These are phyloP conservation scores for Closterium sp. DNA, from an alignment of 139 green algal species.

Conservation along the genomic window DNA sequence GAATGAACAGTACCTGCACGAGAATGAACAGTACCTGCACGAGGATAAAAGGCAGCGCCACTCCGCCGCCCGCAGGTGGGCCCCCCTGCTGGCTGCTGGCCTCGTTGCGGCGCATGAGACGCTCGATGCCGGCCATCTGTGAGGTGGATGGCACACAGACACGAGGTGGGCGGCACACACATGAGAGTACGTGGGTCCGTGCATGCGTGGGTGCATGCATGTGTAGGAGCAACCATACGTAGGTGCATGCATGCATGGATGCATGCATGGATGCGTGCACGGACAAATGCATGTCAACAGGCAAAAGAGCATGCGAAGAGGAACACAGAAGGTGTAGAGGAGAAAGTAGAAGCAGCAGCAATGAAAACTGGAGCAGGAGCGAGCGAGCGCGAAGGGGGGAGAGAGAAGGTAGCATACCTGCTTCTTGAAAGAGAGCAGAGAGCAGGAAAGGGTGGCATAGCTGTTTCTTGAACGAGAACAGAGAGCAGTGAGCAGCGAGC, in stretches of 20 bases:
- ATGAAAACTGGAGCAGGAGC: neutral
- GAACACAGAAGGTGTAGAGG: neutral
- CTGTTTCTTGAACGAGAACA: neutral
- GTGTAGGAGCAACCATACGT: too few relatives aligned
- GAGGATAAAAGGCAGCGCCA: slow-evolving; percentile 90
- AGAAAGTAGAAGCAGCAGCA: neutral
- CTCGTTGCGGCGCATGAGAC: slow-evolving; percentile 71
- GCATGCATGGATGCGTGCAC: neutral
- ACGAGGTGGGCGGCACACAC: too few relatives aligned
- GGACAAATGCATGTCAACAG: neutral
- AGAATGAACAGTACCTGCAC: slow-evolving; percentile 63
- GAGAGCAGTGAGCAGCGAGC: neutral
- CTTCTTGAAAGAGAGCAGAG: too few relatives aligned
- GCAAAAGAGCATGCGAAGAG: neutral
- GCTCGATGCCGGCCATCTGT: slow-evolving; percentile 46
- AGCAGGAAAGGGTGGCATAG: too few relatives aligned
- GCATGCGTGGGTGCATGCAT: too few relatives aligned
- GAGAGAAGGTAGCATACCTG: neutral
- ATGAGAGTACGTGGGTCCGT: too few relatives aligned
- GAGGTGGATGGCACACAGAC: neutral
- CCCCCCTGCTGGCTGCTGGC: slow-evolving; percentile 21
- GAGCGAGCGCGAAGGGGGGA: neutral
- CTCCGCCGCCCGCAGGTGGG: neutral
- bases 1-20: slow-evolving; percentile 61
- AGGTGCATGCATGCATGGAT: too few relatives aligned